phyloP scores from a whole-genome alignment of 2,329 filamentous ascomycete species.

The Pyrenochaeta sp. region DNA sequence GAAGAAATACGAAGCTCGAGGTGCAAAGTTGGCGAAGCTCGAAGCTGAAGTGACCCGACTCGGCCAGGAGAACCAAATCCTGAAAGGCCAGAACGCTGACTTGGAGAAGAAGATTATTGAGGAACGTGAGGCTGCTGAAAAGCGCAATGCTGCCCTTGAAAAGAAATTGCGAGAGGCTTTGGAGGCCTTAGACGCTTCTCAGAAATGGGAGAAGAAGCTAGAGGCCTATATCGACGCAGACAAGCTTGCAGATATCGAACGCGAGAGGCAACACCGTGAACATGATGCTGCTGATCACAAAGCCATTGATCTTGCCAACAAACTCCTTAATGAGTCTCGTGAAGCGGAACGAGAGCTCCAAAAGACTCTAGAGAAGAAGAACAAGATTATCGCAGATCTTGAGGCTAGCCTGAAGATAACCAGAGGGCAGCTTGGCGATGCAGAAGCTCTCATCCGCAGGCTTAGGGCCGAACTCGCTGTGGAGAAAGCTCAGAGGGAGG shows the following conservation, averaged over 20 bases:
- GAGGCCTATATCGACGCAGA: neutral
- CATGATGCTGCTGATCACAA: slow-evolving; percentile 2
- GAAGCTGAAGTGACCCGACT: neutral
- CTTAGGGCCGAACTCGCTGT: neutral
- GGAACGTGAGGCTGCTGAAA: neutral
- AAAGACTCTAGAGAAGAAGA: neutral
- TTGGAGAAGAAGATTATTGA: slow-evolving; percentile 9
- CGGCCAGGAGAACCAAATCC: neutral
- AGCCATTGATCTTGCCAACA: neutral
- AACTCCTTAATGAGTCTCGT: neutral
- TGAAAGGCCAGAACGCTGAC: slow-evolving; percentile 9
- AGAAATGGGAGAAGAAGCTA: neutral
- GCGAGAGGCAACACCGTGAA: neutral
- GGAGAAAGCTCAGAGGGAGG: neutral
- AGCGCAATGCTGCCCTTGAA: neutral
- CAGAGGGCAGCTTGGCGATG: neutral
- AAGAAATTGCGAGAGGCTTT: neutral
- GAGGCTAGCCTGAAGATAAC: neutral
- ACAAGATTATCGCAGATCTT: neutral
- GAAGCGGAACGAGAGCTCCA: neutral
- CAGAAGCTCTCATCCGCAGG: neutral
- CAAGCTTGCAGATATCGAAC: neutral
- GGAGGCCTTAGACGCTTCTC: neutral
- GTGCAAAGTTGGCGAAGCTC: neutral
- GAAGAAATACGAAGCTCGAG: slow-evolving; percentile 2